phyloP scores from a whole-genome alignment of 495 filamentous ascomycete species.

The Penicillium simplicissimum region DNA sequence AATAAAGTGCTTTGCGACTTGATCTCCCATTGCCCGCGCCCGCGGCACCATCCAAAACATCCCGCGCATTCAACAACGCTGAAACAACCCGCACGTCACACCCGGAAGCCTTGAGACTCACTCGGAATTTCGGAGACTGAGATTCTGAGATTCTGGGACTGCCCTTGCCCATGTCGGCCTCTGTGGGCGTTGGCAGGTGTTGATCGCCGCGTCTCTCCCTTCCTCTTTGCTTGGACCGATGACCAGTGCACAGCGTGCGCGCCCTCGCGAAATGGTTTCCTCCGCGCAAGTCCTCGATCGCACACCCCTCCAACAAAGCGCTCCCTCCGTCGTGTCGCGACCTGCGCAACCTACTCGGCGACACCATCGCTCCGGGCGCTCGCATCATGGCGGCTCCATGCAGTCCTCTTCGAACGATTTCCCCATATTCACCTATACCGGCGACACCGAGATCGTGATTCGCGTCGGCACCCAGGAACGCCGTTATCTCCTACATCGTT shows the following conservation, averaged over 20 bases:
- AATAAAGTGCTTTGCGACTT: neutral
- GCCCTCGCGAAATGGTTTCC: constrained; percentile 61
- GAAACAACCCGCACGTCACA: constrained; percentile 6
- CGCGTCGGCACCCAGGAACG: constrained; percentile 69
- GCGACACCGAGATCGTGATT: constrained; percentile 88
- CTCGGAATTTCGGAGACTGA: too few species aligned
- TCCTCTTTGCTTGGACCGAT: neutral
- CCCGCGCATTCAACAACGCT: neutral
- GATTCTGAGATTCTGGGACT: neutral
- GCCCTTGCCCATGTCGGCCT: constrained; percentile 18
- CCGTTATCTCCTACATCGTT: constrained; percentile 79
- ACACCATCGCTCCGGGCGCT: constrained; percentile 71
- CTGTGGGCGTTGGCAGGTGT: constrained; percentile 22
- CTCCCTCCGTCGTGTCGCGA: constrained; percentile 61
- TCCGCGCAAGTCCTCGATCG: constrained; percentile 65
- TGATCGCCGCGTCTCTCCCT: constrained; percentile 18
- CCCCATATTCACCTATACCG: constrained; percentile 83
- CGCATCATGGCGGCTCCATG: constrained; percentile 72
- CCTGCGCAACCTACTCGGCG: constrained; percentile 55
- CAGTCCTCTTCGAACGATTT: constrained; percentile 84
- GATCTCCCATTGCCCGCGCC: neutral
- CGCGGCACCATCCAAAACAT: constrained; percentile 1
- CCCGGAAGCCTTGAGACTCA: neutral
- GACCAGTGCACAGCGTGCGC: constrained; percentile 1
- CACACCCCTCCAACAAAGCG: constrained; percentile 50